Evolutionary conservation across 2,329 filamentous ascomycete species (phyloP), one percentile per base, ranked within the genome.

Genomic region (Phialophora tarda): DNA sequence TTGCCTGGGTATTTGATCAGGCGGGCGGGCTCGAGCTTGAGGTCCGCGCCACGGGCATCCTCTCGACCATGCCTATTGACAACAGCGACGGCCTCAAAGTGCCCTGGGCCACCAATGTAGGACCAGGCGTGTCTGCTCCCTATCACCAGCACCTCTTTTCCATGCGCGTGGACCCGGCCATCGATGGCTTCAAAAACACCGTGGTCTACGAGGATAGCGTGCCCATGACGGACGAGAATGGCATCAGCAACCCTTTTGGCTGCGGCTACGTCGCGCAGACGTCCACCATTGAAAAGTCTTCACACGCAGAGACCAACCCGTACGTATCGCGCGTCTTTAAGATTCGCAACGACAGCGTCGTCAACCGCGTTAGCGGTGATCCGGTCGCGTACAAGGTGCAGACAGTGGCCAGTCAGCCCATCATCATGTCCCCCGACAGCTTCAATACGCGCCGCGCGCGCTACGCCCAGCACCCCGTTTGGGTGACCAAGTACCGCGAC

Each of bases 321-420:
- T 34, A 34, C 32, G 32, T 34, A 4, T 12, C 10, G 32, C 32
- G 85, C 7, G 80, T 79, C 8, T 85, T 86, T 79, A 87, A 86
- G 71, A 85, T 88, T 69, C 77, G 85, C 72, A 87, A 87, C 64
- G 79, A 82, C 0, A 73, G 79, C 38, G 79, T 82, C 48, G 78
- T 72, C 32, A 88, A 88, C 73, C 78, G 82, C 0, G 76, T 87
- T 65, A 87, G 85, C 67, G 79, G 80, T 26, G 80, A 81, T 7
- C 78, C 82, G 0, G 83, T 87, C 1, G 83, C 79, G 0, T 88
- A 86, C 74, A 88, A 87, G 70, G 82, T 88, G 67, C 79, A 81
- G 59, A 80, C 82, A 0, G 79, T 84, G 7, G 81, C 84, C 0
- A 88, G 85, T 69, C 86, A 88, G 72, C 81, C 82, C 51, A 79